These are phyloP conservation scores for Trichoderma koningii DNA, from an alignment of 2,329 filamentous ascomycete genomes.

Conservation along the genomic window DNA sequence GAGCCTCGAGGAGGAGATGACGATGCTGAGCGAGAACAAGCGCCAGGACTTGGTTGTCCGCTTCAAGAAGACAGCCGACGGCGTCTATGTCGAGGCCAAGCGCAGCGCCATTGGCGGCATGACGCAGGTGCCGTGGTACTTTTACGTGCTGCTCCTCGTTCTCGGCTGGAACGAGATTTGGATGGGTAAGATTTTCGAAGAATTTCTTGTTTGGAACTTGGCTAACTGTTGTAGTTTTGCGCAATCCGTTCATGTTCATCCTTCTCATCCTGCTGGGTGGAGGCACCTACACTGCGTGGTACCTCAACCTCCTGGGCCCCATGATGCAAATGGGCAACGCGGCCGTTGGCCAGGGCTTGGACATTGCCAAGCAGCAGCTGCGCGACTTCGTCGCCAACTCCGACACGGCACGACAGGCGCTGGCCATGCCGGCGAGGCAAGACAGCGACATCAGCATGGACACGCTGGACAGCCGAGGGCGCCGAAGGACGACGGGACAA, in stretches of 20 bases:
- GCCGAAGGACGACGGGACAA: slow-evolving; percentile 46
- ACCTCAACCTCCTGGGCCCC: slow-evolving; percentile 90
- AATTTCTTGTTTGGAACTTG: slow-evolving; percentile 36
- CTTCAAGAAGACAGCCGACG: slow-evolving; percentile 98
- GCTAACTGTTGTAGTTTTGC: slow-evolving; percentile 64
- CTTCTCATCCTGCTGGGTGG: slow-evolving; percentile 76
- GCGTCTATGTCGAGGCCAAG: slow-evolving; percentile 97
- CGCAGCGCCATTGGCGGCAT: slow-evolving; percentile 93
- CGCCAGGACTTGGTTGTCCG: slow-evolving; percentile 87
- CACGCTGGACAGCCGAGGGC: slow-evolving; percentile 59
- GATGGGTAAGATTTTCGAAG: slow-evolving; percentile 63
- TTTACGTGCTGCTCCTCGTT: slow-evolving; percentile 84
- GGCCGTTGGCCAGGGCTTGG: slow-evolving; percentile 79
- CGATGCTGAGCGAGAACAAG: slow-evolving; percentile 86
- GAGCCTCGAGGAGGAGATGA: slow-evolving; percentile 95
- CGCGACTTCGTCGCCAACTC: slow-evolving; percentile 86
- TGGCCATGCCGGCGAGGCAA: slow-evolving; percentile 66
- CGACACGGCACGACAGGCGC: slow-evolving; percentile 80
- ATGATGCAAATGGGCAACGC: slow-evolving; percentile 95
- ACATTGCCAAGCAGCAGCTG: slow-evolving; percentile 88
- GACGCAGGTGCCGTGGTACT: slow-evolving; percentile 90
- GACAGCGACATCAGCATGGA: slow-evolving; percentile 59
- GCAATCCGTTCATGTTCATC: slow-evolving; percentile 91
- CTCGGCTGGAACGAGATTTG: slow-evolving; percentile 99
- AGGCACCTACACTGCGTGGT: slow-evolving; percentile 86